Percentiles rank a stretch among this genome's conserved stretches.
Evolutionary conservation across 1,284 basidiomycete species (phyloP).

Genomic region (Phellinidium pouzarii): DNA sequence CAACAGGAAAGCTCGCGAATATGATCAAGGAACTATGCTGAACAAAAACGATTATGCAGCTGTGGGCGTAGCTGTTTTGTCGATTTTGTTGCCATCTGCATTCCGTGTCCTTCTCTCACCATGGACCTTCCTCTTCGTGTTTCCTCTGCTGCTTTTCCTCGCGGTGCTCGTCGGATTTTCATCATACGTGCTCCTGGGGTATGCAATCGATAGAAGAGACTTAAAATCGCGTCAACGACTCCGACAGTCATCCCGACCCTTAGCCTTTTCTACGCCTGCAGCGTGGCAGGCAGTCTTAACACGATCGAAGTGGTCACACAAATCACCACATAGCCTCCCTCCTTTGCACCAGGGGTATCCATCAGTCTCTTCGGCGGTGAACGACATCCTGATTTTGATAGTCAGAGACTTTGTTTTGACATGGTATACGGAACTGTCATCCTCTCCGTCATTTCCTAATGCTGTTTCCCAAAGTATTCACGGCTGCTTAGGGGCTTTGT

Average conservation of each 20-base stretch:
- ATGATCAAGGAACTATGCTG: slow-evolving; percentile 13
- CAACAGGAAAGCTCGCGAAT: not conserved
- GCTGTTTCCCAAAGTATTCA: slow-evolving; percentile 78
- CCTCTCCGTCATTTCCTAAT: slow-evolving; percentile 80
- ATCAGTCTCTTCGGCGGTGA: slow-evolving; percentile 58
- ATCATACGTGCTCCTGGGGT: slow-evolving; percentile 46
- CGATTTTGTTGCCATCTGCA: slow-evolving; percentile 45
- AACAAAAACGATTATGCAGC: slow-evolving; percentile 39
- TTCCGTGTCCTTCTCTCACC: slow-evolving; percentile 57
- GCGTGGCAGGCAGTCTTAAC: slow-evolving; percentile 86
- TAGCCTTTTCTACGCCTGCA: slow-evolving; percentile 82
- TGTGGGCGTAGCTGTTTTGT: slow-evolving; percentile 46
- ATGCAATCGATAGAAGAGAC: slow-evolving; percentile 42
- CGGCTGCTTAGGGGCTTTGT: slow-evolving; percentile 51
- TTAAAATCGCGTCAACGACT: slow-evolving; percentile 31
- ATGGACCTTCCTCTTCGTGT: slow-evolving; percentile 54
- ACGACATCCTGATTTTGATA: slow-evolving; percentile 73
- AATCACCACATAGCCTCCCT: slow-evolving; percentile 53
- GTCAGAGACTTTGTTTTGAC: slow-evolving; percentile 77
- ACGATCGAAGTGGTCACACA: slow-evolving; percentile 78
- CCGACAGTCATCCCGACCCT: slow-evolving; percentile 52
- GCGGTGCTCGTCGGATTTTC: slow-evolving; percentile 45
- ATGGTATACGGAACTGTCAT: slow-evolving; percentile 83
- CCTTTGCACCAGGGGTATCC: slow-evolving; percentile 56
- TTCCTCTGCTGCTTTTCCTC: slow-evolving; percentile 48